Base-by-base conservation (phyloP, 768 basidiomycete species). In the Mycena metata region DNA sequence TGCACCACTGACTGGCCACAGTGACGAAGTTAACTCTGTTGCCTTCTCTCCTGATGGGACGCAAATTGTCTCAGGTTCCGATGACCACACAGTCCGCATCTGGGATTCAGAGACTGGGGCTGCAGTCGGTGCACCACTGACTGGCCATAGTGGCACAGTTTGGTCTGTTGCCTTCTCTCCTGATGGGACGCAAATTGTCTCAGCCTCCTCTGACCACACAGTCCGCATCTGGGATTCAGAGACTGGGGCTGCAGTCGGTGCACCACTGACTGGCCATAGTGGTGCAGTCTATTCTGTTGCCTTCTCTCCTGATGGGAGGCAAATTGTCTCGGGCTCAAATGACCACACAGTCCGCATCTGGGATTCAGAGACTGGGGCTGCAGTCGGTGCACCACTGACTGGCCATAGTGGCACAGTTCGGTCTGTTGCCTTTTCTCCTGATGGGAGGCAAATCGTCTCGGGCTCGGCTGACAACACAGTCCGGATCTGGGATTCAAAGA, bases 1-100 rank as follows among this genome's bases (percentile, higher is more conserved):
- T 21, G 13, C 9, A 50, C 16, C 30, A 30, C 30, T 26, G 26
- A 30, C 13, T 30, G 49, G 49, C 7, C 49, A 50, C 16, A 50
- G 15, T 13, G 10, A 15, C 49, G n/a, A n/a, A 13, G 49, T 50
- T 15, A 11, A 16, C 12, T 50, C 49, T 8, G 15, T 50, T 30
- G 49, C 49, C 15, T 50, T 50, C 49, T 50, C 49, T 15, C 49
- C 49, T 30, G 49, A 50, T 50, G 49, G 49, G 8, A 24, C 10
- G 21, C 16, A 17, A 7, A 50, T 50, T 30, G 49, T 23, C 9
- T 50, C 49, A 26, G 49, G 24, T 15, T 50, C 49, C 11, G 2
- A 15, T 50, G 49, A 50, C 21, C 16, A 26, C 24, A 50, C 10
- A 5, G 15, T 49, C 47, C 23, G 47, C 12, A 49, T 49, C 47